A percentile compares a stretch with the other conserved stretches of the same genome.
Conservation (phyloP, 768 basidiomycete species). For the Leccinellum albellum region DNA sequence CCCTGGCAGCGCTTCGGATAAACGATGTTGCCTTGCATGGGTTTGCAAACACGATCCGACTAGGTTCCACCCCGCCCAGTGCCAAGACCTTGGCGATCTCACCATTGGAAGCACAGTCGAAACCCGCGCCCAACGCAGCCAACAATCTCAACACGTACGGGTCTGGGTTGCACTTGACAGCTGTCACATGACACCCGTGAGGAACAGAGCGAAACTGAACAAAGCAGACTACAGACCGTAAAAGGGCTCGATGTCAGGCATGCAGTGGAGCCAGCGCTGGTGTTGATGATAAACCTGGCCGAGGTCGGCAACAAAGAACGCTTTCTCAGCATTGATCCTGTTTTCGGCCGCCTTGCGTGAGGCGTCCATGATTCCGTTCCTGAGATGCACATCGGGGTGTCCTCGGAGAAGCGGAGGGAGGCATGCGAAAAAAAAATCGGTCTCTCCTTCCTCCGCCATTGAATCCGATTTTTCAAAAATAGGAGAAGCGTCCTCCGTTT, state of each 20-base stretch:
- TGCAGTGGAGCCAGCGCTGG: constrained; percentile 69
- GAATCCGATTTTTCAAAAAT: constrained; percentile 50
- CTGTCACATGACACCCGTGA: constrained; percentile 39
- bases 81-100: constrained; percentile 82
- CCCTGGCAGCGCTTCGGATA: constrained; percentile 76
- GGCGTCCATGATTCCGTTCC: constrained; percentile 72
- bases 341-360: constrained; percentile 47
- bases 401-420: constrained; percentile 68
- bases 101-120: constrained; percentile 95
- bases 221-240: constrained; percentile 61
- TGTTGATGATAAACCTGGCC: constrained; percentile 83
- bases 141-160: constrained; percentile 90
- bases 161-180: constrained; percentile 98
- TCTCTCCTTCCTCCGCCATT: constrained; percentile 28
- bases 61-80: constrained; percentile 70
- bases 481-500: constrained; percentile 6
- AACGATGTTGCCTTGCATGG: constrained; percentile 97
- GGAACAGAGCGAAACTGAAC: constrained; percentile 21
- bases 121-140: constrained; percentile 85
- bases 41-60: constrained; percentile 94
- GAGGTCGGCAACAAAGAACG: constrained; percentile 96
- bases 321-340: constrained; percentile 78
- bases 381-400: constrained; percentile 69
- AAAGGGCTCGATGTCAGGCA: constrained; percentile 89
- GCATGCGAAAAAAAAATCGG: constrained; percentile 51